These are phyloP conservation scores for Hericium alpestre DNA, from an alignment of 768 basidiomycete genomes.

Conservation along the genomic window DNA sequence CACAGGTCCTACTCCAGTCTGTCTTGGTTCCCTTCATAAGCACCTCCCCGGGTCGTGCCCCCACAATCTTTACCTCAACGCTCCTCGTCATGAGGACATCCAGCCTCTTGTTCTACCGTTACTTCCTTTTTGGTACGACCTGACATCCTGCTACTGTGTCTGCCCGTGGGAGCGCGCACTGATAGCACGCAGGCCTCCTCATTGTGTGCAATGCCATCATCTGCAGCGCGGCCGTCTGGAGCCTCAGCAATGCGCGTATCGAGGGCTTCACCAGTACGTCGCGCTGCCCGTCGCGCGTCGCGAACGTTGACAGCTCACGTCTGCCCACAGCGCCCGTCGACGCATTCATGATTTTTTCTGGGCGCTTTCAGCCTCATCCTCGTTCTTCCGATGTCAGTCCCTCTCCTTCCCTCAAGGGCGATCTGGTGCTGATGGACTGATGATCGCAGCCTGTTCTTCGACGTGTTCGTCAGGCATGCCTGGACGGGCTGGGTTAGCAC, in stretches of 20 bases:
- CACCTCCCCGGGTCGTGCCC: background rate
- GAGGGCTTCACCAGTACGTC: slow-evolving; percentile 1
- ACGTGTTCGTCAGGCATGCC: slow-evolving; percentile 1
- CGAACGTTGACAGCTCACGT: too few relatives aligned
- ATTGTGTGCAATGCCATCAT: slow-evolving; percentile 10
- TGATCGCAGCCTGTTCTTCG: slow-evolving; percentile 4
- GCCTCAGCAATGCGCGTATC: slow-evolving; percentile 4
- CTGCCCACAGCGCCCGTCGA: slow-evolving; percentile 2
- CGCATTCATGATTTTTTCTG: slow-evolving; percentile 12
- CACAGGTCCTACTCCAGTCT: background rate
- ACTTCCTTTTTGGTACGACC: slow-evolving; percentile 1
- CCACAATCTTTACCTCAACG: background rate
- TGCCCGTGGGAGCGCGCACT: background rate
- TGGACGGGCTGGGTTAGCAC: slow-evolving; percentile 7
- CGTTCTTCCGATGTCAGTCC: slow-evolving; percentile 5
- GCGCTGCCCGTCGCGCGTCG: too few relatives aligned
- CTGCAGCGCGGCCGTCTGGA: slow-evolving; percentile 14
- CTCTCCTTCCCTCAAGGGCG: background rate
- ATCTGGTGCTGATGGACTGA: background rate
- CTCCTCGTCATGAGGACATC: background rate
- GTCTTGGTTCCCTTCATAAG: background rate
- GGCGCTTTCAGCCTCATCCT: slow-evolving; percentile 12
- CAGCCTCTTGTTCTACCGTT: background rate
- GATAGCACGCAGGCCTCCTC: slow-evolving; percentile 1
- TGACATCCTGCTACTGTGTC: background rate